Percentiles rank a stretch among this genome's conserved stretches.
These are phyloP conservation scores for Farysia itapuensis DNA, from an alignment of 1,284 basidiomycete genomes.

Conservation along the genomic window DNA sequence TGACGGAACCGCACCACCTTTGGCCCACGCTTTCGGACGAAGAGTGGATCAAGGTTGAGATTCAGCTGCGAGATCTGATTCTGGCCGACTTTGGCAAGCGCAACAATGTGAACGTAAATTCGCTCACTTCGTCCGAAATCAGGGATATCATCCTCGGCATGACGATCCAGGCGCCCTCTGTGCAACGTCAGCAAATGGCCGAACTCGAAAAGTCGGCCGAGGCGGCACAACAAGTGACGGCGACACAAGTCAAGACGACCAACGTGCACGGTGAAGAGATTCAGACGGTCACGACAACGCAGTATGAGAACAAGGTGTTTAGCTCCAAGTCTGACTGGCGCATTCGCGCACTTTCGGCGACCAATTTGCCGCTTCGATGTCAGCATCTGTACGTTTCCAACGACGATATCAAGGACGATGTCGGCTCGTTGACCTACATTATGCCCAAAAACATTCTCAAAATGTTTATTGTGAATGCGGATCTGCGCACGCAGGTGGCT, in stretches of 20 bases:
- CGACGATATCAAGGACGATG: constrained; percentile 97
- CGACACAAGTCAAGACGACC: constrained; percentile 93
- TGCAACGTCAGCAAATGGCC: constrained; percentile 97
- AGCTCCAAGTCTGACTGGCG: constrained; percentile 99
- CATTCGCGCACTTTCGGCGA: constrained; percentile 90
- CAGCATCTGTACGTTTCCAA: constrained; percentile 99
- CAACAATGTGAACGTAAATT: constrained; percentile 98
- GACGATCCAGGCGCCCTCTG: constrained; percentile 81
- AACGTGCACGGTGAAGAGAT: constrained; percentile 97
- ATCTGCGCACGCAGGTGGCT: constrained; percentile 93
- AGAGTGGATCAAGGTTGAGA: constrained; percentile 99
- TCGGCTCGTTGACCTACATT: constrained; percentile 88
- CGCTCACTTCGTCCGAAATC: constrained; percentile 91
- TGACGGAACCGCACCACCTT: constrained; percentile 94
- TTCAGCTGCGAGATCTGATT: constrained; percentile 71
- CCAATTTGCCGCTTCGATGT: constrained; percentile 89
- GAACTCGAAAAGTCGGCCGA: constrained; percentile 92
- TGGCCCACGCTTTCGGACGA: constrained; percentile 95
- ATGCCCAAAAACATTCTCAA: constrained; percentile 96
- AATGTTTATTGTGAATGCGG: constrained; percentile 89
- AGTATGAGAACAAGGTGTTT: constrained; percentile 96
- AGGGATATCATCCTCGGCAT: constrained; percentile 65
- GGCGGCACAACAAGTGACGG: constrained; percentile 91
- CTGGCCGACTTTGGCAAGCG: constrained; percentile 93
- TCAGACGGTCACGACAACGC: constrained; percentile 92